A percentile compares a stretch with the other conserved stretches of the same genome.
Conservation (phyloP, 2,329 filamentous ascomycete genomes). For the Plenodomus biglobosus region DNA sequence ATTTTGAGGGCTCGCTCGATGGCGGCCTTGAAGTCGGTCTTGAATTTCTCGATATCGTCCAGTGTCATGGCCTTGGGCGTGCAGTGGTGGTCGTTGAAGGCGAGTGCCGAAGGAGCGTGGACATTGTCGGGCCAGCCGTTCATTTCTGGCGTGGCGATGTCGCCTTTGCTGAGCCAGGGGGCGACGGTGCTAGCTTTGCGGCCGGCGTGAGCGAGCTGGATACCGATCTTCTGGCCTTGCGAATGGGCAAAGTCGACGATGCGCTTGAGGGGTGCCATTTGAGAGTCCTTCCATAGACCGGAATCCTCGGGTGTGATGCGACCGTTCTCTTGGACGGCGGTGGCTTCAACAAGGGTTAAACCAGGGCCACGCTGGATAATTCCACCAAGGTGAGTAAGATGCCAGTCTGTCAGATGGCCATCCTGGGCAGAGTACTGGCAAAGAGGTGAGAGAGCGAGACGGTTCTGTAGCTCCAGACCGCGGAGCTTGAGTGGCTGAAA, state of each 20-base stretch:
- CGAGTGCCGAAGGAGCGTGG: slow-evolving; percentile 59
- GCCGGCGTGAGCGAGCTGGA: slow-evolving; percentile 82
- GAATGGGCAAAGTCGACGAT: slow-evolving; percentile 78
- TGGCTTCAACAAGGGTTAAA: slow-evolving; percentile 76
- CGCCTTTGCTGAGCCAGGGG: slow-evolving; percentile 62
- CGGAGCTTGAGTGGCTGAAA: slow-evolving; percentile 61
- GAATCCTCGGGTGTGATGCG: slow-evolving; percentile 79
- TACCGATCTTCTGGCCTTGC: slow-evolving; percentile 73
- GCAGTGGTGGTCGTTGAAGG: slow-evolving; percentile 64
- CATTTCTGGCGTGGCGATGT: slow-evolving; percentile 57
- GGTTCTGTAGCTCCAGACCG: slow-evolving; percentile 66
- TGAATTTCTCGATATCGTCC: slow-evolving; percentile 66
- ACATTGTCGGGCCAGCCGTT: slow-evolving; percentile 60
- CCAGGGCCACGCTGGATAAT: slow-evolving; percentile 75
- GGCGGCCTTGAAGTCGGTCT: slow-evolving; percentile 64
- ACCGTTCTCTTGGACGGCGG: slow-evolving; percentile 71
- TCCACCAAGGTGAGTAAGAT: slow-evolving; percentile 78
- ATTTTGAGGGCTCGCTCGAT: slow-evolving; percentile 57
- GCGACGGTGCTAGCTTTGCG: slow-evolving; percentile 61
- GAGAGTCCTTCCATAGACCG: slow-evolving; percentile 82
- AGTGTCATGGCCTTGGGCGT: slow-evolving; percentile 68
- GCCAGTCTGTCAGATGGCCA: slow-evolving; percentile 77
- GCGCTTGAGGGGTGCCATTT: slow-evolving; percentile 70
- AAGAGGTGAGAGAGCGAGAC: slow-evolving; percentile 55
- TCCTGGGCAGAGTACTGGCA: slow-evolving; percentile 69